A percentile compares a stretch with the other conserved stretches of the same genome.
Conservation (phyloP, 163 green algal species). For the Picocystis sp. region DNA sequence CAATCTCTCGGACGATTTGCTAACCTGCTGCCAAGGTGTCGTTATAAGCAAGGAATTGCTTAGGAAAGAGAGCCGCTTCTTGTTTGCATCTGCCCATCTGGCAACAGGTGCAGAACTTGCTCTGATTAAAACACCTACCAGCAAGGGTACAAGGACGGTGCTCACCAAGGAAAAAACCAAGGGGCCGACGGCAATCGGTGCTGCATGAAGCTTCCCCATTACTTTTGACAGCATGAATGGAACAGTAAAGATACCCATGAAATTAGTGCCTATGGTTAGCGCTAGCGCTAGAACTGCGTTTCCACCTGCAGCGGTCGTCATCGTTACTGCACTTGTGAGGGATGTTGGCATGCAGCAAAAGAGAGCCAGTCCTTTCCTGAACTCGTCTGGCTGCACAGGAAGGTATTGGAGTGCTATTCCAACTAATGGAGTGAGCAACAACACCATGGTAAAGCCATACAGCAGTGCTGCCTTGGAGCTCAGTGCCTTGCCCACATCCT, state of each 20-base stretch:
- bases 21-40: constrained; percentile 56
- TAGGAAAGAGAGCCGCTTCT: constrained; percentile 21
- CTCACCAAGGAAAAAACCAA: constrained; percentile 39
- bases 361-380: constrained; percentile 61
- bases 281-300: constrained; percentile 79
- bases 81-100: constrained; percentile 11
- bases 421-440: not conserved
- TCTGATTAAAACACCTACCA: constrained; percentile 27
- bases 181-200: not conserved
- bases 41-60: constrained; percentile 27
- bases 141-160: constrained; percentile 44
- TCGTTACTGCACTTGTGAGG: constrained; percentile 44
- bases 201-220: no score
- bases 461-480: not conserved
- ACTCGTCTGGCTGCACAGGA: constrained; percentile 16
- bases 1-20: constrained; percentile 6
- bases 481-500: constrained; percentile 1
- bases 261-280: constrained; percentile 69
- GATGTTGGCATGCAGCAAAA: constrained; percentile 85
- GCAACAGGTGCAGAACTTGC: constrained; percentile 19
- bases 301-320: constrained; percentile 39
- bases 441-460: not conserved
- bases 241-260: constrained; percentile 73
- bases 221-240: constrained; percentile 20
- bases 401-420: not conserved